Base-by-base conservation (phyloP, 2,329 filamentous ascomycete genomes). In the Fusarium denticulatum region DNA sequence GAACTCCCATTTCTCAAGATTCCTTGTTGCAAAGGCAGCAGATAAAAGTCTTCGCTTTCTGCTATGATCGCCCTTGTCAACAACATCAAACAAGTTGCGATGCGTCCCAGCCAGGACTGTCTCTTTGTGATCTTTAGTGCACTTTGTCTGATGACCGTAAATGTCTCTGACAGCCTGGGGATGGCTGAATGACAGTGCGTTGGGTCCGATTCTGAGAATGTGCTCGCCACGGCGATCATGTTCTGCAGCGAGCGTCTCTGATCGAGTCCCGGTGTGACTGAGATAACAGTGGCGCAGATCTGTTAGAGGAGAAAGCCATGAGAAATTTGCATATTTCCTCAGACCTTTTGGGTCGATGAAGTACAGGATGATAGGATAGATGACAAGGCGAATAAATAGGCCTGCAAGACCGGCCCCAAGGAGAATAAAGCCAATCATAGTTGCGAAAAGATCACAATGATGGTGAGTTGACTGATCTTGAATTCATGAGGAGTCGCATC, bases 1-100 rank as follows among this genome's bases (percentile, higher is more conserved):
- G 80, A 85, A 83, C 71, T 89, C 87, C 87, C 87, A 88, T 7
- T 80, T 82, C 72, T 88, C 86, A 3, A 88, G 82, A 70, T 88
- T 88, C 77, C 87, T 86, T 52, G 87, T 76, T 0, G 87, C 86
- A 68, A 88, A 89, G 2, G 87, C 87, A 1, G 83, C 82, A 2
- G 86, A 85, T 7, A 89, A 77, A 6, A 87, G 81, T 64, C 86
- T 85, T 37, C 87, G 83, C 77, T 88, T 88, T 13, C 85, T 81
- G 3, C 84, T 81, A 69, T 89, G 88, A 11, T 89, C 86, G 16
- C 79, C 73, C 77, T 86, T 87, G 73, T 89, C 86, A 16, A 86
- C 77, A 3, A 87, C 86, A 76, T 89, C 87, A 30, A 86, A 86
- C 2, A 89, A 82, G 64, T 89, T 85, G 68, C 80, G 85, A 76